phyloP scores from a whole-genome alignment of 257 asterid genomes.

The Catharanthus roseus region DNA sequence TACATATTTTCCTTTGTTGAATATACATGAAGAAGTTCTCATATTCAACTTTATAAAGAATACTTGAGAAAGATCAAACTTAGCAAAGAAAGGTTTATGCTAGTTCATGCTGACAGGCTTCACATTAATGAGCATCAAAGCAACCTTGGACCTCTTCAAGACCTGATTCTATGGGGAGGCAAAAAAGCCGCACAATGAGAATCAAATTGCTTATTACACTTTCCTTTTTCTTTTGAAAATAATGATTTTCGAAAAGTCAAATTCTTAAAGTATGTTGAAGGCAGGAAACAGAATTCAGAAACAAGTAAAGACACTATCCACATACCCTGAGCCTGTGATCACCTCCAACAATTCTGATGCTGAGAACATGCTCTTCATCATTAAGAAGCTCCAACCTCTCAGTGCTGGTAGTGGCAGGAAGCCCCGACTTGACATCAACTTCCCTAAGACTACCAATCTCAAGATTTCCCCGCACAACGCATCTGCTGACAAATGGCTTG shows the following conservation, averaged over 20 bases:
- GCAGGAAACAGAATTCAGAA: constrained; percentile 3
- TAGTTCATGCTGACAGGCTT: neutral
- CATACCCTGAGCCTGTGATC: constrained; percentile 75
- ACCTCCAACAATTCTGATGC: constrained; percentile 70
- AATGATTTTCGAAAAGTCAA: neutral
- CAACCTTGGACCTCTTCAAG: neutral
- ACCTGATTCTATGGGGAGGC: no score
- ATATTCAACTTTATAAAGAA: neutral
- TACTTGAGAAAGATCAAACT: neutral
- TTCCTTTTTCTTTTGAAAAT: neutral
- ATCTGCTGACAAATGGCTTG: constrained; percentile 73
- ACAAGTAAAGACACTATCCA: constrained; percentile 6
- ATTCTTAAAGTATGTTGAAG: neutral
- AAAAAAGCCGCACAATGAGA: neutral
- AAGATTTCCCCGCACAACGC: constrained; percentile 60
- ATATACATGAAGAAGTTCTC: neutral
- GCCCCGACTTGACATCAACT: constrained; percentile 78
- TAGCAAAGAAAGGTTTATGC: neutral
- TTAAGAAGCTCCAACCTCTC: constrained; percentile 81
- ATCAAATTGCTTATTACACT: neutral
- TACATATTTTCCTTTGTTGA: neutral
- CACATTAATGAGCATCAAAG: neutral
- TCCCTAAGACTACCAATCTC: constrained; percentile 72
- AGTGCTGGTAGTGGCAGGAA: constrained; percentile 87
- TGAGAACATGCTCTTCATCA: constrained; percentile 66